Conservation (phyloP, 2,329 filamentous ascomycete species). For the Alternaria brassicicola region DNA sequence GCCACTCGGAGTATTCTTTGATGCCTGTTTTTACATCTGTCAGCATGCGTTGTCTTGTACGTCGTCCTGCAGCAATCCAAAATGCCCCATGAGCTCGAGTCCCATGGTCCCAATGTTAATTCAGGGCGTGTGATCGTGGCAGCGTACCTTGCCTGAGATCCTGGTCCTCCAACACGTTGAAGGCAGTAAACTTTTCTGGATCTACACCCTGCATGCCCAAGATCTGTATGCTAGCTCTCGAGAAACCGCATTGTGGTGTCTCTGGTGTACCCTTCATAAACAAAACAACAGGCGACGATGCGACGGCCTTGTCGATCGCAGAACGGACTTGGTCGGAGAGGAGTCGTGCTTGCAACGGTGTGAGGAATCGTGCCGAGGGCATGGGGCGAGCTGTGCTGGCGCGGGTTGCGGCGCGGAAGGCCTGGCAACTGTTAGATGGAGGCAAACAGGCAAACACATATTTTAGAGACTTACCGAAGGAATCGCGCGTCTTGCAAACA, state of each 20-base stretch:
- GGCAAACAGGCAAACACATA: neutral
- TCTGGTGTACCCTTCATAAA: conserved; percentile 99
- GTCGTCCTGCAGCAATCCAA: neutral
- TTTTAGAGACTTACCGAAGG: conserved; percentile 35
- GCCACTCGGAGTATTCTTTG: conserved; percentile 99
- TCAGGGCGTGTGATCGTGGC: neutral
- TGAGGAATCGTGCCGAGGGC: conserved; percentile 53
- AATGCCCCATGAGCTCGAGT: neutral
- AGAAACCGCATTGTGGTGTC: conserved; percentile 95
- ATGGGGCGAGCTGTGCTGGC: conserved; percentile 33
- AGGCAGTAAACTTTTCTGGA: conserved; percentile 94
- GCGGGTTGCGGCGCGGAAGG: conserved; percentile 46
- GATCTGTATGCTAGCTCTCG: conserved; percentile 91
- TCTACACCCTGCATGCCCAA: conserved; percentile 93
- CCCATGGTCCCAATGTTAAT: neutral
- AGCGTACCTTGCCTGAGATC: conserved; percentile 77
- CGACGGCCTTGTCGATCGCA: conserved; percentile 89
- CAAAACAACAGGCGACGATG: conserved; percentile 86
- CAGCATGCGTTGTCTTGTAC: conserved; percentile 9
- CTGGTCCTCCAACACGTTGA: conserved; percentile 92
- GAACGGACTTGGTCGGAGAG: conserved; percentile 79
- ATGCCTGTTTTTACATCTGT: conserved; percentile 67
- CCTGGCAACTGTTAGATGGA: conserved; percentile 30
- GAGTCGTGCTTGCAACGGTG: conserved; percentile 63
- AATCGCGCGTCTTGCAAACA: conserved; percentile 49